Evolutionary conservation across 331 rosid genomes (phyloP), one percentile per base, ranked within the genome.

Genomic region (Cydonia oblonga): DNA sequence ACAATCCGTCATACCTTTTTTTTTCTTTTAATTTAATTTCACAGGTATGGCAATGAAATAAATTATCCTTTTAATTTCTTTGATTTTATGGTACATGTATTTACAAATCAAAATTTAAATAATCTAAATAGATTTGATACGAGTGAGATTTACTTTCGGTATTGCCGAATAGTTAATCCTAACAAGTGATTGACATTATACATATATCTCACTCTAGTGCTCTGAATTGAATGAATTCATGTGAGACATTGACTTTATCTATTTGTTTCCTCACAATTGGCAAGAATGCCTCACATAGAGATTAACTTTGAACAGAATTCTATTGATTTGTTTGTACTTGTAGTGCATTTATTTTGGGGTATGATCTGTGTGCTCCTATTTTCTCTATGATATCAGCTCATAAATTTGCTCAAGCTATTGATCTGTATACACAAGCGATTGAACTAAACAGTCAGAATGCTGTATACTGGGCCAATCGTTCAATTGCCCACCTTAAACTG

Each of bases 381-480:
- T 24, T 63, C 78, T 20, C 40, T 69, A 77, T 71, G 64, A 51
- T 77, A 82, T 79, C 93, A 95, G 99, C 91, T 64, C 93, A 85
- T 82, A 95, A 90, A 74, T 95, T 80, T 85, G 30, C 86, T 46
- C 97, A 88, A 84, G 96, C 99, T 59, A 87, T 95, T 79, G 97
- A 91, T 68, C 80, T 95, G 64, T 95, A 95, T 64, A 75, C 96
- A 26, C 89, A 95, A 86, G 97, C 99, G 65, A 89, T 95, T 66
- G 96, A 86, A 81, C 44, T 80, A 73, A 81, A 87, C 74, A 67
- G 86, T 78, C 86, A 72, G 85, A 95, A 84, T 89, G 93, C 97
- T 71, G 97, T 95, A 64, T 95, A 95, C 83, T 90, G 82, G 86
- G 90, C 99, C 57, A 95, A 95, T 61, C 98, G 98, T 68, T 90